These are phyloP conservation scores for Boletus pseudo-olivaceus DNA, from an alignment of 768 basidiomycete species.

Conservation along the genomic window DNA sequence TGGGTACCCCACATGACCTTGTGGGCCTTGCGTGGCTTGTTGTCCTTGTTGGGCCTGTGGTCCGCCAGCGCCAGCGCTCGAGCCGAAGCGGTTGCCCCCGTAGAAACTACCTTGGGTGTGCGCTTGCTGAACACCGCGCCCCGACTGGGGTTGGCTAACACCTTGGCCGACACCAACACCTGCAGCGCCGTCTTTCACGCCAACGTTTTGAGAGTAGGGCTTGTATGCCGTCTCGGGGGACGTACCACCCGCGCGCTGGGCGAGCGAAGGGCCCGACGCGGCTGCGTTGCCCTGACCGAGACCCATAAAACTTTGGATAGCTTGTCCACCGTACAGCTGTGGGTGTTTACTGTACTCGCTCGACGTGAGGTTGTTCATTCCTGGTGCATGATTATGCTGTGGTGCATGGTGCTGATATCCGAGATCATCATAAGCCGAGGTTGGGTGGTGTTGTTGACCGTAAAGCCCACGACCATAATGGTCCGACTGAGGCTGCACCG, in stretches of 20 bases:
- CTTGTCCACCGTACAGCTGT: slow-evolving; percentile 47
- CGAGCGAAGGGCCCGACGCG: slow-evolving; percentile 45
- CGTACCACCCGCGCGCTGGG: slow-evolving; percentile 42
- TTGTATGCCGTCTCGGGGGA: slow-evolving; percentile 78
- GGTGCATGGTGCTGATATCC: slow-evolving; percentile 53
- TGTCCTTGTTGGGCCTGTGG: slow-evolving; percentile 51
- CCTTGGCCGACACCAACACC: slow-evolving; percentile 40
- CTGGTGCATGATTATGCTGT: slow-evolving; percentile 53
- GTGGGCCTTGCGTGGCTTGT: slow-evolving; percentile 31
- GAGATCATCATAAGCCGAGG: slow-evolving; percentile 48
- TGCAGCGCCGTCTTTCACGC: slow-evolving; percentile 55
- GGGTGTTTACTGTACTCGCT: slow-evolving; percentile 45
- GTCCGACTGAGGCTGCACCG: slow-evolving; percentile 50
- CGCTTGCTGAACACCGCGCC: slow-evolving; percentile 43
- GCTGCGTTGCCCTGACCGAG: slow-evolving; percentile 44
- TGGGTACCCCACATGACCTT: slow-evolving; percentile 48
- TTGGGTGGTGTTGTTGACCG: slow-evolving; percentile 49
- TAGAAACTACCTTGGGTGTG: slow-evolving; percentile 46
- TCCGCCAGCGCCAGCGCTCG: slow-evolving; percentile 37
- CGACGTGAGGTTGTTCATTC: slow-evolving; percentile 37
- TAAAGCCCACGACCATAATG: slow-evolving; percentile 65
- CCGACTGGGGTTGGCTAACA: slow-evolving; percentile 36
- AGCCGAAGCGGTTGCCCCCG: slow-evolving; percentile 41
- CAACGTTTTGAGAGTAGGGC: slow-evolving; percentile 54
- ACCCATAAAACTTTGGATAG: slow-evolving; percentile 71